These are phyloP conservation scores for Trichothecium roseum DNA, from an alignment of 2,329 filamentous ascomycete species.

Conservation along the genomic window DNA sequence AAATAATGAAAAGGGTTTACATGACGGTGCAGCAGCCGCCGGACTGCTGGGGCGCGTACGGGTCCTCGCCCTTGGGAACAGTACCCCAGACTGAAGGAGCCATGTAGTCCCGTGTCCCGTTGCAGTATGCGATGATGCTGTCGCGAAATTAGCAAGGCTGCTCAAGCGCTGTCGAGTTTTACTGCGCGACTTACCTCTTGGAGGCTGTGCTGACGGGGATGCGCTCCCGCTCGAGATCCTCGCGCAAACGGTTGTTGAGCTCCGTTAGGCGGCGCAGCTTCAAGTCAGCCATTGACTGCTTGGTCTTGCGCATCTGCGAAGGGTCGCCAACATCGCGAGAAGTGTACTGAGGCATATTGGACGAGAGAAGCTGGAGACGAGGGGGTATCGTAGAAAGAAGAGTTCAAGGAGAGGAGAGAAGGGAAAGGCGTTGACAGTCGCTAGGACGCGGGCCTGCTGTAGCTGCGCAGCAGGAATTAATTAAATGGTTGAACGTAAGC, in stretches of 20 bases:
- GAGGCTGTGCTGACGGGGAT: slow-evolving; percentile 94
- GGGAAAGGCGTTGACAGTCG: not conserved
- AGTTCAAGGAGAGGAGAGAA: not conserved
- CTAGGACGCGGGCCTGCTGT: not conserved
- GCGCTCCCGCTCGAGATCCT: slow-evolving; percentile 89
- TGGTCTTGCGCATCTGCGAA: slow-evolving; percentile 75
- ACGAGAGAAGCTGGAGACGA: slow-evolving; percentile 4
- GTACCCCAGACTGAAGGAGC: slow-evolving; percentile 93
- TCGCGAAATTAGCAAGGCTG: slow-evolving; percentile 1
- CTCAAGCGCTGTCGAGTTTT: not conserved
- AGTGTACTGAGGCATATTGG: slow-evolving; percentile 55
- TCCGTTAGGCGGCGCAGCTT: slow-evolving; percentile 95
- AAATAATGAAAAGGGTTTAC: slow-evolving; percentile 36
- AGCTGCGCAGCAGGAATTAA: not conserved
- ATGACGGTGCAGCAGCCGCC: slow-evolving; percentile 93
- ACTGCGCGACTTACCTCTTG: slow-evolving; percentile 52
- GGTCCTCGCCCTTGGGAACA: slow-evolving; percentile 90
- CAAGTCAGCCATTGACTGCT: slow-evolving; percentile 98
- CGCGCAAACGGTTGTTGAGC: slow-evolving; percentile 88
- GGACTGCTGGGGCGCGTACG: slow-evolving; percentile 92
- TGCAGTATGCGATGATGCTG: slow-evolving; percentile 96
- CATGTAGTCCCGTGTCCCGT: slow-evolving; percentile 98
- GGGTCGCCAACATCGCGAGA: slow-evolving; percentile 58
- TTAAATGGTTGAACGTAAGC: not conserved
- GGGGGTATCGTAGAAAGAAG: not conserved